Evolutionary conservation across 2,329 filamentous ascomycete genomes (phyloP).

Genomic region (Cadophora luteo-olivacea): DNA sequence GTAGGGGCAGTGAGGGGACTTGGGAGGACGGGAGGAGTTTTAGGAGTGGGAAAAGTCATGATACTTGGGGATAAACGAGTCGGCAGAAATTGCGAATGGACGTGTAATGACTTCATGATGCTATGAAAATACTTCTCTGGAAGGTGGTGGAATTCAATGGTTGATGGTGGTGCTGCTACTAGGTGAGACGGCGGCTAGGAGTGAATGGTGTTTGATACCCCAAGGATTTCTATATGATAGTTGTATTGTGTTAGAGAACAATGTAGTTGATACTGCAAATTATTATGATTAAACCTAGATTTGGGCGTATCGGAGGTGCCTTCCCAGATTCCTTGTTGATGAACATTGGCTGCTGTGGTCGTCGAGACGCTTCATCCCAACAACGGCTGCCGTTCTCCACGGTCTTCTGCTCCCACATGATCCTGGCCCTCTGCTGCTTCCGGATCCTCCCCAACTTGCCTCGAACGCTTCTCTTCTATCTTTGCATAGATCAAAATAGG

Average conservation of each 20-base stretch:
- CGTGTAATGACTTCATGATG: not conserved
- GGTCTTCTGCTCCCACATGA: not conserved
- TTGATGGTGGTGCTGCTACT: not conserved
- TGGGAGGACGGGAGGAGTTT: conserved; percentile 22
- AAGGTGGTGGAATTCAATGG: not conserved
- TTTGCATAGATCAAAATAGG: conserved; percentile 32
- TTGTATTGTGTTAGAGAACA: no score
- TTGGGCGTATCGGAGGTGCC: no score
- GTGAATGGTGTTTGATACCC: not conserved
- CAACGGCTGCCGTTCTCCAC: conserved; percentile 23
- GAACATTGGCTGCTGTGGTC: not conserved
- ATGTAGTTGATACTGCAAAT: not conserved
- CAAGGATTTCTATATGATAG: not conserved
- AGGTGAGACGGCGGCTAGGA: not conserved
- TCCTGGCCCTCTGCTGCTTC: conserved; percentile 4
- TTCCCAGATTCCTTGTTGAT: no score
- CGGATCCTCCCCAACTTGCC: not conserved
- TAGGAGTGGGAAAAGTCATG: conserved; percentile 23
- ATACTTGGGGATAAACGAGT: not conserved
- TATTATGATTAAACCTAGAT: no score
- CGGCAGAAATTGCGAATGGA: not conserved
- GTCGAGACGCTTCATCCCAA: not conserved
- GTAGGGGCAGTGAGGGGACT: conserved; percentile 15
- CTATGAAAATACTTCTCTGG: not conserved
- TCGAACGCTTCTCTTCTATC: conserved; percentile 18